A percentile compares a stretch with the other conserved stretches of the same genome.
phyloP scores from a whole-genome alignment of 176 grass and related monocot species.

The Zea mays region Zm-B73-REFERENCE-NAM-5.0 NC_050103.1:142590001-142590500 shows the following conservation, averaged over 20 bases:
- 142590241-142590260: conserved; percentile 28
- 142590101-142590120: conserved; percentile 56
- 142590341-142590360: conserved; percentile 76
- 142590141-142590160: conserved; percentile 90
- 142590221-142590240: neutral
- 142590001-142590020: conserved; percentile 42
- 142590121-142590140: conserved; percentile 96
- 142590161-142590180: conserved; percentile 87
- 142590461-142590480: conserved; percentile 85
- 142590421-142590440: conserved; percentile 32
- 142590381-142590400: conserved; percentile 33
- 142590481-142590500: conserved; percentile 44
- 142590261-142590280: conserved; percentile 99
- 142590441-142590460: conserved; percentile 99
- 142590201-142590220: neutral
- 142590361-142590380: conserved; percentile 76
- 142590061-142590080: conserved; percentile 99
- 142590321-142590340: conserved; percentile 82
- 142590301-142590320: conserved; percentile 89
- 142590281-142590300: conserved; percentile 94
- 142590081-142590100: conserved; percentile 67
- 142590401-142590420: conserved; percentile 12
- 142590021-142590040: conserved; percentile 94
- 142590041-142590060: conserved; percentile 93
- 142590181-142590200: neutral